Percentiles rank a stretch among this genome's conserved stretches.
Conservation (phyloP, 768 basidiomycete species). For the Tubosaeta sp. region DNA sequence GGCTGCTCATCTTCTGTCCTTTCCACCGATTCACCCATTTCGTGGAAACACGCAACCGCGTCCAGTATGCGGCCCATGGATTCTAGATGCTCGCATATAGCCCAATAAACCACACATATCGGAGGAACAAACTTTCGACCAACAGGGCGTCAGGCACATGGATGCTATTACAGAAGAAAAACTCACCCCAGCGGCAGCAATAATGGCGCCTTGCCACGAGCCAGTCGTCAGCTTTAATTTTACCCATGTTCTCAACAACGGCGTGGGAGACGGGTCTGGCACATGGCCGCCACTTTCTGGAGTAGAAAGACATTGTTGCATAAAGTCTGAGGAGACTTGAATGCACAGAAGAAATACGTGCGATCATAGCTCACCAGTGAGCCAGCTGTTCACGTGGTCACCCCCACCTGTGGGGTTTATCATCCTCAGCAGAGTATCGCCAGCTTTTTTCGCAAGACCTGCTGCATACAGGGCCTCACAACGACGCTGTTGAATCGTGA, state of each 20-base stretch:
- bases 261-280: not conserved
- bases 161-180: not conserved
- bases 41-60: not conserved
- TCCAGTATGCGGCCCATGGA: not conserved
- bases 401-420: not conserved
- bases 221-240: not conserved
- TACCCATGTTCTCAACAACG: constrained; percentile 7
- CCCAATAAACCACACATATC: not conserved
- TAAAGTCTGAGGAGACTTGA: not conserved
- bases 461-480: not conserved
- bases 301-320: not conserved
- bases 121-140: not conserved
- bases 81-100: not conserved
- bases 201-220: constrained; percentile 7
- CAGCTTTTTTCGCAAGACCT: not conserved
- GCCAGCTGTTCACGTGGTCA: not conserved
- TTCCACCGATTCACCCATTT: not conserved
- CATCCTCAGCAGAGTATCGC: not conserved
- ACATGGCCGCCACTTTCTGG: not conserved
- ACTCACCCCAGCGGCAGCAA: not conserved
- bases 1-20: not conserved
- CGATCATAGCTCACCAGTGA: not conserved
- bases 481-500: not conserved
- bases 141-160: not conserved
- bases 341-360: not conserved